Evolutionary conservation across 352 stramenopile species (phyloP).

Genomic region (Pythium angustatum): DNA sequence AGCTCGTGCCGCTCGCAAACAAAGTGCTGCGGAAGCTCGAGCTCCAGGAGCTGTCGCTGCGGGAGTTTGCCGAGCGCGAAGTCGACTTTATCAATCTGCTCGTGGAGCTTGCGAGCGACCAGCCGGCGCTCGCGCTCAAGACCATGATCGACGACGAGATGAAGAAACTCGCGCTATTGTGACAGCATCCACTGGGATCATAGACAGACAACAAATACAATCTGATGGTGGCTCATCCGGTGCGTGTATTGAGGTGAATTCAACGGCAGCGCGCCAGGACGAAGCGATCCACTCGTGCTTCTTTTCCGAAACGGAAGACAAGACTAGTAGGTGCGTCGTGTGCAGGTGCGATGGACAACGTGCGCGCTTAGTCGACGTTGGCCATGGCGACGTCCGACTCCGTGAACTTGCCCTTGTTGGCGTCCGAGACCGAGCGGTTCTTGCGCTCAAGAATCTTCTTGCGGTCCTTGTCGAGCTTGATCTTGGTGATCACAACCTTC

Average conservation of each 20-base stretch:
- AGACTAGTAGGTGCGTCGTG: conserved; percentile 11
- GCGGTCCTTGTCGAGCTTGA: conserved; percentile 99
- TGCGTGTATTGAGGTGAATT: conserved; percentile 23
- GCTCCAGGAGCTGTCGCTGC: conserved; percentile 70
- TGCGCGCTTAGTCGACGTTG: conserved; percentile 82
- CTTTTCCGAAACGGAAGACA: conserved; percentile 4
- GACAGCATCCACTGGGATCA: no score
- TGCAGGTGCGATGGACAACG: conserved; percentile 2
- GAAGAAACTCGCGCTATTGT: conserved; percentile 41
- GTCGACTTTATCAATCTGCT: conserved; percentile 84
- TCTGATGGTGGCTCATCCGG: conserved; percentile 30
- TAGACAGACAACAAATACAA: not conserved
- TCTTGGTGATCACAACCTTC: conserved; percentile 99
- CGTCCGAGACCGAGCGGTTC: conserved; percentile 85
- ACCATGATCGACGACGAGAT: conserved; percentile 74
- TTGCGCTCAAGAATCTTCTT: conserved; percentile 99
- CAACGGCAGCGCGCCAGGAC: conserved; percentile 12
- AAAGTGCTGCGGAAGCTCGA: conserved; percentile 70
- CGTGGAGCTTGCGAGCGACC: conserved; percentile 74
- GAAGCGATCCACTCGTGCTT: conserved; percentile 15
- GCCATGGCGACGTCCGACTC: conserved; percentile 87
- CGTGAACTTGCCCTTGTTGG: conserved; percentile 90
- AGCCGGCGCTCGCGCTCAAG: conserved; percentile 59
- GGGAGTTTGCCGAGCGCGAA: conserved; percentile 73
- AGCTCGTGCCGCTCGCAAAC: conserved; percentile 66